Evolutionary conservation across 2,329 filamentous ascomycete genomes (phyloP).

Genomic region (Ramichloridium luteum): DNA sequence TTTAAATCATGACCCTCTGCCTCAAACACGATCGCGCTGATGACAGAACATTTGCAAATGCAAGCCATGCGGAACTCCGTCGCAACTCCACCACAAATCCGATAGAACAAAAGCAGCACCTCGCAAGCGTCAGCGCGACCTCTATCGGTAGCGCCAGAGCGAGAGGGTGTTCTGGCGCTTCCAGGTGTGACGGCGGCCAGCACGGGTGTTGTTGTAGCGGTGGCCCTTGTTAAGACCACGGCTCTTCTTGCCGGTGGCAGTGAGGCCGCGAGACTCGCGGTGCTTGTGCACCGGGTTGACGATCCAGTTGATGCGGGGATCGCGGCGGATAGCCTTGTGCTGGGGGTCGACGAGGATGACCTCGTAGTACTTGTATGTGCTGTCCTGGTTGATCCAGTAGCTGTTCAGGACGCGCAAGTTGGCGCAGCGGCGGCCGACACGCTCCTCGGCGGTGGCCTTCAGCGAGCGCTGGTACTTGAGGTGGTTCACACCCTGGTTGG

Average conservation of each 20-base stretch:
- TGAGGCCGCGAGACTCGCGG: constrained; percentile 94
- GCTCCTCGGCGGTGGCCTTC: constrained; percentile 95
- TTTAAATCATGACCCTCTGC: too few species aligned
- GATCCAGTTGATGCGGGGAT: constrained; percentile 99
- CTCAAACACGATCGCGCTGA: too few species aligned
- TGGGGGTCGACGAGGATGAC: constrained; percentile 99
- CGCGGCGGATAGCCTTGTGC: constrained; percentile 99
- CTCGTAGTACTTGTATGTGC: constrained; percentile 99
- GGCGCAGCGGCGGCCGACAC: constrained; percentile 96
- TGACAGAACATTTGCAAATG: not conserved
- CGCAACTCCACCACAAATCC: constrained; percentile 11
- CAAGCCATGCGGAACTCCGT: constrained; percentile 2
- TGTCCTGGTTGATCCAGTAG: constrained; percentile 99
- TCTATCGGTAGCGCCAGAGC: constrained; percentile 94
- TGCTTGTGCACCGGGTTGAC: constrained; percentile 99
- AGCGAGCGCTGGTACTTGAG: constrained; percentile 99
- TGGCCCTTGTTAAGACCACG: constrained; percentile 99
- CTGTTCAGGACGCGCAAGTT: constrained; percentile 99
- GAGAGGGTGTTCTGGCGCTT: constrained; percentile 99
- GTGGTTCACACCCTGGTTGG: constrained; percentile 99
- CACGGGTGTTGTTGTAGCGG: constrained; percentile 95
- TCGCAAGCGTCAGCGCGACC: constrained; percentile 8
- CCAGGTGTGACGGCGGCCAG: constrained; percentile 99
- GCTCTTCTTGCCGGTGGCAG: constrained; percentile 98
- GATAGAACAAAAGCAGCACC: constrained; percentile 8